A percentile compares a stretch with the other conserved stretches of the same genome.
Conservation (phyloP, 495 filamentous ascomycete genomes). For the Aspergillus avenaceus region DNA sequence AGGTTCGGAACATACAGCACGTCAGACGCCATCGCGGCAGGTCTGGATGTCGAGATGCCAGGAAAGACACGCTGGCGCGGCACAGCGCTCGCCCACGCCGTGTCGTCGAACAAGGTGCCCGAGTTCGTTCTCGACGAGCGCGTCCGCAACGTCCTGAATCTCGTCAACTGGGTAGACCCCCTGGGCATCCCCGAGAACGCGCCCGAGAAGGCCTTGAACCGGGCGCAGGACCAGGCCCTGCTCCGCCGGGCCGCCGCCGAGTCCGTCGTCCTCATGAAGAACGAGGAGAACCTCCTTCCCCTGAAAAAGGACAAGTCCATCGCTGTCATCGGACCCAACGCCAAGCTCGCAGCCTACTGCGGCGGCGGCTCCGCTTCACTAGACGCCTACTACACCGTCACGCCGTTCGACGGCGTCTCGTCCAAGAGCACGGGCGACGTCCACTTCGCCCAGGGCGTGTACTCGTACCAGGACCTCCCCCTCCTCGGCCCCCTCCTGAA, state of each 20-base stretch:
- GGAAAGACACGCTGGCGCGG: conserved; percentile 65
- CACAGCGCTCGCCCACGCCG: conserved; percentile 53
- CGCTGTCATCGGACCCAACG: conserved; percentile 78
- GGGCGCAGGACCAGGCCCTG: conserved; percentile 61
- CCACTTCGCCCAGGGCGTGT: conserved; percentile 45
- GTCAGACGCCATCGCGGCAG: conserved; percentile 61
- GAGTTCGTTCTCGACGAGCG: conserved; percentile 57
- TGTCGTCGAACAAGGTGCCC: conserved; percentile 55
- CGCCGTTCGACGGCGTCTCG: conserved; percentile 63
- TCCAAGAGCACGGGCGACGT: conserved; percentile 48
- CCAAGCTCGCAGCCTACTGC: conserved; percentile 69
- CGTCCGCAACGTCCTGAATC: conserved; percentile 57
- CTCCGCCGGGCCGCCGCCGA: conserved; percentile 64
- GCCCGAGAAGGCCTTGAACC: conserved; percentile 59
- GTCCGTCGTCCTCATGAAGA: conserved; percentile 76
- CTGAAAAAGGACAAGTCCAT: conserved; percentile 59
- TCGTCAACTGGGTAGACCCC: conserved; percentile 60
- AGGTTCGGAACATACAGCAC: conserved; percentile 65
- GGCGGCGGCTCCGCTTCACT: conserved; percentile 80
- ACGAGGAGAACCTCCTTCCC: conserved; percentile 61
- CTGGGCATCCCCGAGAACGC: conserved; percentile 58
- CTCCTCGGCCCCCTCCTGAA: conserved; percentile 48
- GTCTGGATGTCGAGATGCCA: conserved; percentile 74
- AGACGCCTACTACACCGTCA: conserved; percentile 73
- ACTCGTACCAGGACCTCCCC: conserved; percentile 59